These are phyloP conservation scores for Phyllachora maydis DNA, from an alignment of 2,329 filamentous ascomycete genomes.

Conservation along the genomic window DNA sequence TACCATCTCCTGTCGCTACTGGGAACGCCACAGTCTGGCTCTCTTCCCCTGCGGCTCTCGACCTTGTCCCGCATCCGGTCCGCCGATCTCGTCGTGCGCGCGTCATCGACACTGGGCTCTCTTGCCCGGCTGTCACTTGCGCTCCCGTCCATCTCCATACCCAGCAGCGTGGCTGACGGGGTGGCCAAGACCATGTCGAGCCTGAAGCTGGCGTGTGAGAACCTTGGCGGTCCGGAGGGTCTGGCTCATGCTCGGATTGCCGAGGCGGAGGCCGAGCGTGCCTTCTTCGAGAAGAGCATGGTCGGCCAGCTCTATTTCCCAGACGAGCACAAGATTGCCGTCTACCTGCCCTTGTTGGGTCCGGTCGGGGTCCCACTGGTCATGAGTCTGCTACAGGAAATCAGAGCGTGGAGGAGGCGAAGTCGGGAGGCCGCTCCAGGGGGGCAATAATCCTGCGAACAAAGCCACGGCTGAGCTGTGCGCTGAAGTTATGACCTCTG, in stretches of 20 bases:
- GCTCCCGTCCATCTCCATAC: conserved; percentile 80
- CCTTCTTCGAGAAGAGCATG: conserved; percentile 98
- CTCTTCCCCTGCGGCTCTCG: conserved; percentile 66
- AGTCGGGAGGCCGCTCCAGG: conserved; percentile 22
- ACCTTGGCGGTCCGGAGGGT: conserved; percentile 43
- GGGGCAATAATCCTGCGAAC: conserved; percentile 13
- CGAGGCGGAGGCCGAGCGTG: conserved; percentile 73
- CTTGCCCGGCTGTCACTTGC: conserved; percentile 69
- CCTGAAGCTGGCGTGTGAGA: conserved; percentile 55
- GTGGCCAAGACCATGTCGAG: conserved; percentile 64
- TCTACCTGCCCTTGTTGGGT: conserved; percentile 80
- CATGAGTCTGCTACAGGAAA: conserved; percentile 65
- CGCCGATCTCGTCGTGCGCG: conserved; percentile 67
- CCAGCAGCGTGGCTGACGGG: conserved; percentile 65
- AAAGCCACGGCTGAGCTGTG: no score
- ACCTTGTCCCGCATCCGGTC: conserved; percentile 72
- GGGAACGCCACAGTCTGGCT: conserved; percentile 65
- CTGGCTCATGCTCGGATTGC: conserved; percentile 67
- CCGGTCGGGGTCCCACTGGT: conserved; percentile 79
- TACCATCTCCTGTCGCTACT: conserved; percentile 76
- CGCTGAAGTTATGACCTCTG: no score
- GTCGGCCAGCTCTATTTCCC: conserved; percentile 97
- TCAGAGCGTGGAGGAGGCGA: conserved; percentile 38
- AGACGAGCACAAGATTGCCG: conserved; percentile 93
- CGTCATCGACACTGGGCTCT: conserved; percentile 85